Base-by-base conservation (phyloP, 1,284 basidiomycete genomes). In the Tilletia horrida region DNA sequence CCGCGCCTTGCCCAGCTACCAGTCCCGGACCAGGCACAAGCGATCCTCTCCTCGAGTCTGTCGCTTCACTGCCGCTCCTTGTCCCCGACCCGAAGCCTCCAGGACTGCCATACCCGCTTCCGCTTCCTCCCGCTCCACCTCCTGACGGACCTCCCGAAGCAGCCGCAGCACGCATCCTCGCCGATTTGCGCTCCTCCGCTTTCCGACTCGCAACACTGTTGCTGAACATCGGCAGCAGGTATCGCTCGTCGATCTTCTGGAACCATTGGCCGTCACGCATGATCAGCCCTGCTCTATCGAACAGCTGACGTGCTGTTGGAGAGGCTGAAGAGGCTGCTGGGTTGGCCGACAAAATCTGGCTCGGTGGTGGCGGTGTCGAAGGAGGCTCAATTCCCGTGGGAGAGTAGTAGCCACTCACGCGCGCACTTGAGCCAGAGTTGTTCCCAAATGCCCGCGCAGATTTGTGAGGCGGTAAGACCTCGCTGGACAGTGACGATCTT, bases 211-310 rank as follows among this genome's bases (percentile, higher is more conserved):
- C 83, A 0, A 83, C 83, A 35, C 83, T 74, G 67, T 97, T 97
- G 67, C 91, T 93, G 84, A 98, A 98, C 48, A 97, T 84, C 16
- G 95, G 96, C 2, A 97, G 83, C 18, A 98, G 85, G 82, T 97
- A 98, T 69, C 93, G 87, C 83, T 98, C 93, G 83, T 98, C 95
- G 57, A 98, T 84, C 40, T 89, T 86, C 74, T 93, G 93, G 88
- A 98, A 98, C 94, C 95, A 97, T 82, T 93, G 91, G 6, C 86
- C 86, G 70, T 87, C 85, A 21, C 84, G 81, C 83, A 81, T 74
- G 59, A 81, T 80, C 9, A 81, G 63, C 6, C 78, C 78, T 2
- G 79, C 80, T 13, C 71, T 73, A 63, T 80, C 76, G 7, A 81
- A 68, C 11, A 78, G 64, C 66, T 76, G 74, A 40, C 71, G 70